A percentile compares a stretch with the other conserved stretches of the same genome.
Evolutionary conservation across 306 rosid species (phyloP).

Genomic region (Benincasa hispida): DNA sequence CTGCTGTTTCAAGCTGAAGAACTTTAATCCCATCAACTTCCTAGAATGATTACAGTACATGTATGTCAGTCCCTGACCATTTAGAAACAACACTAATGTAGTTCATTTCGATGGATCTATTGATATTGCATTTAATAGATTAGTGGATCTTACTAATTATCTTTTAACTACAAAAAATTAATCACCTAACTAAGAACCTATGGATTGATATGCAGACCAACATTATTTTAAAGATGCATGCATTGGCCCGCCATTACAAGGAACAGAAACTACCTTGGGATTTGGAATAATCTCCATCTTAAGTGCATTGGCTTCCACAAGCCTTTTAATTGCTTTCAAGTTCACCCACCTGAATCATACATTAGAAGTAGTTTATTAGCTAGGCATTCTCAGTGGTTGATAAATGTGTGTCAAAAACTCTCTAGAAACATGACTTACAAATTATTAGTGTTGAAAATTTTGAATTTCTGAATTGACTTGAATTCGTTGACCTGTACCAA

Average conservation of each 20-base stretch:
- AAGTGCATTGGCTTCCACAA: constrained; percentile 79
- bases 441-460: constrained; percentile 95
- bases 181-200: background rate
- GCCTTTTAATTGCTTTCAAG: constrained; percentile 80
- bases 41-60: constrained; percentile 24
- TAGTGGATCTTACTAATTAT: background rate
- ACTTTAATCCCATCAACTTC: constrained; percentile 94
- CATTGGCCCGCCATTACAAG: background rate
- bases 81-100: background rate
- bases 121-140: background rate
- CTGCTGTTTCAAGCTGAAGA: constrained; percentile 98
- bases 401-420: constrained; percentile 8
- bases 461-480: constrained; percentile 97
- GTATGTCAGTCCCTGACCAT: background rate
- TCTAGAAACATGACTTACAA: constrained; percentile 42
- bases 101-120: background rate
- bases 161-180: background rate
- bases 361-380: constrained; percentile 15
- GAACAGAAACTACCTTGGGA: constrained; percentile 57
- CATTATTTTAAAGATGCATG: background rate
- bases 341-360: constrained; percentile 68
- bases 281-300: constrained; percentile 98
- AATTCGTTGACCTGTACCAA: constrained; percentile 68
- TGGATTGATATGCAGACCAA: background rate
- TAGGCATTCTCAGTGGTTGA: background rate